Evolutionary conservation across 495 filamentous ascomycete species (phyloP).

Genomic region (Penicillium coffeae): DNA sequence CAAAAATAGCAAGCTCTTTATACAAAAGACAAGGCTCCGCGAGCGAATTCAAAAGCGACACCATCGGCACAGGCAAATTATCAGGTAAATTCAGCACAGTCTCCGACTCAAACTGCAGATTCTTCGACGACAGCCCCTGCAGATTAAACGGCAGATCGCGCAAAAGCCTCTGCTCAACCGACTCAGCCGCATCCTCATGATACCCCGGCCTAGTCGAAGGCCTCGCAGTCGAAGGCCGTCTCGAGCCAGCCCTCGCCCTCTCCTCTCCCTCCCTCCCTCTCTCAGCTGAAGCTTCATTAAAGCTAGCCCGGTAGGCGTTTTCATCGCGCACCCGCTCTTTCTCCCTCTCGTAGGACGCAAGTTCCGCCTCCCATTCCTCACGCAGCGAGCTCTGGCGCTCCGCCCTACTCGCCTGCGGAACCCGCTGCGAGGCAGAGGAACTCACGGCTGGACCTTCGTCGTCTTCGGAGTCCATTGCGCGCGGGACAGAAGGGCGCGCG

Average conservation of each 20-base stretch:
- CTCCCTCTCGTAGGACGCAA: slow-evolving; percentile 2
- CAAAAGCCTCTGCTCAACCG: slow-evolving; percentile 69
- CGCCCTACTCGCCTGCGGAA: slow-evolving; percentile 1
- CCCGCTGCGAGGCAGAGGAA: slow-evolving; percentile 43
- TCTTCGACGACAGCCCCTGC: slow-evolving; percentile 84
- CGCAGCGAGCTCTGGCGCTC: slow-evolving; percentile 30
- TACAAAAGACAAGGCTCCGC: slow-evolving; percentile 93
- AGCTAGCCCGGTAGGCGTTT: slow-evolving; percentile 12
- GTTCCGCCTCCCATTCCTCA: slow-evolving; percentile 19
- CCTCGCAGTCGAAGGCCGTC: slow-evolving; percentile 13
- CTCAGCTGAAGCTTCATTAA: slow-evolving; percentile 15
- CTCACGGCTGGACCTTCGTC: slow-evolving; percentile 44
- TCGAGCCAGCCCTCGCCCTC: slow-evolving; percentile 8
- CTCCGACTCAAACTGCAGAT: slow-evolving; percentile 68
- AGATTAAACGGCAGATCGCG: slow-evolving; percentile 92
- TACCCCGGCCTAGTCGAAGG: slow-evolving; percentile 1
- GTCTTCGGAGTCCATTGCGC: slow-evolving; percentile 31
- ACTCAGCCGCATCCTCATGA: slow-evolving; percentile 45
- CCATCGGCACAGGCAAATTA: slow-evolving; percentile 75
- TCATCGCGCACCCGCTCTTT: slow-evolving; percentile 6
- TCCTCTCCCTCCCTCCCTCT: slow-evolving; percentile 19
- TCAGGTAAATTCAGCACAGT: slow-evolving; percentile 68
- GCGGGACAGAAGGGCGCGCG: slow-evolving; percentile 15
- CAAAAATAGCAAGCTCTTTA: slow-evolving; percentile 70
- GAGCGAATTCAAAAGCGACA: slow-evolving; percentile 82